Evolutionary conservation across 768 basidiomycete species (phyloP).

Genomic region (Hemileccinum impolitum): DNA sequence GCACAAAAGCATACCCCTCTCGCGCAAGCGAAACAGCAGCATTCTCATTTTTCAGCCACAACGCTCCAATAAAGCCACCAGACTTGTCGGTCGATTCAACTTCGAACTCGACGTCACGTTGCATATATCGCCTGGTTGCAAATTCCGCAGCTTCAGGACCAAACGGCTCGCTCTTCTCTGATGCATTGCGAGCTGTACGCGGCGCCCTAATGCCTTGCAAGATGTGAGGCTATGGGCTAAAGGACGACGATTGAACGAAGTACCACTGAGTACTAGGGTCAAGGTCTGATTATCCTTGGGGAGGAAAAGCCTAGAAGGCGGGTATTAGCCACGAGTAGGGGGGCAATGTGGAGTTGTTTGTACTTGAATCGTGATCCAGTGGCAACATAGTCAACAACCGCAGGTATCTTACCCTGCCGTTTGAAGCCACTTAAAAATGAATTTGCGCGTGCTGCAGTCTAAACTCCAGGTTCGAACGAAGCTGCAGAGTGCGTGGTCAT

Average conservation of each 20-base stretch:
- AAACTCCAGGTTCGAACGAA: constrained; percentile 3
- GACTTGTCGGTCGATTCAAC: constrained; percentile 90
- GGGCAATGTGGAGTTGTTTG: constrained; percentile 12
- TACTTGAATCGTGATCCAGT: constrained; percentile 96
- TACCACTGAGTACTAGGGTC: constrained; percentile 88
- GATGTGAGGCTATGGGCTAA: constrained; percentile 3
- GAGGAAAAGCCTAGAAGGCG: constrained; percentile 58
- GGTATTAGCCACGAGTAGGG: constrained; percentile 1
- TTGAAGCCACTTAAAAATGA: constrained; percentile 93
- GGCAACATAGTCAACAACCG: constrained; percentile 90
- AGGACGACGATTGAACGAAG: not conserved
- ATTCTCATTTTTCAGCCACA: constrained; percentile 85
- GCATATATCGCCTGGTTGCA: constrained; percentile 78
- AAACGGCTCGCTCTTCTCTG: constrained; percentile 88
- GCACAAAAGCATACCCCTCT: constrained; percentile 87
- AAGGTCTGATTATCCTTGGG: constrained; percentile 92
- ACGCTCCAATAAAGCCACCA: constrained; percentile 90
- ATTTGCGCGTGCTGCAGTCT: constrained; percentile 71
- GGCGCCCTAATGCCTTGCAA: constrained; percentile 84
- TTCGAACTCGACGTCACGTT: constrained; percentile 92
- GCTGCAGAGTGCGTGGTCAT: not conserved
- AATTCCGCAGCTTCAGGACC: constrained; percentile 83
- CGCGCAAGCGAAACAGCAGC: constrained; percentile 77
- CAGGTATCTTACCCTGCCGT: constrained; percentile 77
- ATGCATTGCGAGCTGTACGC: constrained; percentile 71